Evolutionary conservation across 129 eudicot species (phyloP).

Genomic region (Artemisia annua): DNA sequence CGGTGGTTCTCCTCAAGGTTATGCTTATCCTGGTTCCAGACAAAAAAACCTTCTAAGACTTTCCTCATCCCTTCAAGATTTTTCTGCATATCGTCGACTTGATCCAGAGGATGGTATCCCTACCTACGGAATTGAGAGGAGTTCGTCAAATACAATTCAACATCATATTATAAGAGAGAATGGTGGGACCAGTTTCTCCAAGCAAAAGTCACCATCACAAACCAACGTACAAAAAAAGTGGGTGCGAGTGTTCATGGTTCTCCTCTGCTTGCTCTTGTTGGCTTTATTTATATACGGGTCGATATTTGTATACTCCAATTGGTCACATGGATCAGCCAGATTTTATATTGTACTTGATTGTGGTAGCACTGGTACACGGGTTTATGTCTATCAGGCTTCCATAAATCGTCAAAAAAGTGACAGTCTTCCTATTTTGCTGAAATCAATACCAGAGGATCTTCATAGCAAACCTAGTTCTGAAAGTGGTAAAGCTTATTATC

Average conservation of each 20-base stretch:
- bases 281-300: constrained; percentile 46
- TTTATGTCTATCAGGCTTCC: constrained; percentile 78
- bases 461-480: constrained; percentile 57
- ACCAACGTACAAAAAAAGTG: constrained; percentile 49
- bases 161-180: constrained; percentile 47
- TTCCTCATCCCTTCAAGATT: constrained; percentile 95
- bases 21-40: constrained; percentile 41
- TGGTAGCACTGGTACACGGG: constrained; percentile 99
- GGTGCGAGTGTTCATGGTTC: constrained; percentile 51
- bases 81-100: constrained; percentile 64
- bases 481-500: constrained; percentile 79
- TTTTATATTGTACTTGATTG: constrained; percentile 92
- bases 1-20: constrained; percentile 43
- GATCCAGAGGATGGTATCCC: constrained; percentile 64
- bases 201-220: constrained; percentile 62
- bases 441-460: constrained; percentile 73
- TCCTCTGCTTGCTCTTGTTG: constrained; percentile 55
- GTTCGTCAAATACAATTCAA: constrained; percentile 36
- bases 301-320: constrained; percentile 52
- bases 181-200: constrained; percentile 71
- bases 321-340: constrained; percentile 61
- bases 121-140: constrained; percentile 37
- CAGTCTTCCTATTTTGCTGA: constrained; percentile 65
- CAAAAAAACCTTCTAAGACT: constrained; percentile 61
- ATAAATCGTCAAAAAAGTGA: constrained; percentile 50